A percentile compares a stretch with the other conserved stretches of the same genome.
Evolutionary conservation across 768 basidiomycete species (phyloP).

Genomic region (Lactarius hengduanensis): DNA sequence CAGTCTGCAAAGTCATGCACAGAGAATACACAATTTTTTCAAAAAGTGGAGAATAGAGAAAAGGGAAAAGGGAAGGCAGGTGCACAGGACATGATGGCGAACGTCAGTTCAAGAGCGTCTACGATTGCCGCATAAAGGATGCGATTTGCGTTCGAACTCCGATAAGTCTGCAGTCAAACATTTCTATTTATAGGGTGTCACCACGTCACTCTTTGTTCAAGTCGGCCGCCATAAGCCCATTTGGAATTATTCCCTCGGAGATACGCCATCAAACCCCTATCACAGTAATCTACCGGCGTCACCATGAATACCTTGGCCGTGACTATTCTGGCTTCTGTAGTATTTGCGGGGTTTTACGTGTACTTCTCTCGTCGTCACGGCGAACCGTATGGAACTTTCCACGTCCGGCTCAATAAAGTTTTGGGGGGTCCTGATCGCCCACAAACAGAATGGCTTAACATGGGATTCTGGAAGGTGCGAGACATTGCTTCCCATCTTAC

Average conservation of each 20-base stretch:
- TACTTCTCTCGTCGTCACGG: constrained; percentile 11
- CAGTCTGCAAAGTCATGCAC: too few species aligned
- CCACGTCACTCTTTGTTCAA: not conserved
- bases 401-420: constrained; percentile 49
- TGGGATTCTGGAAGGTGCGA: constrained; percentile 66
- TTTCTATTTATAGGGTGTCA: not conserved
- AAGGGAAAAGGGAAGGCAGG: too few species aligned
- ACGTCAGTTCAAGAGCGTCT: too few species aligned
- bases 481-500: not conserved
- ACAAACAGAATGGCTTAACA: constrained; percentile 68
- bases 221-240: not conserved
- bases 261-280: not conserved
- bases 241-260: not conserved
- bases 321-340: constrained; percentile 7
- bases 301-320: not conserved
- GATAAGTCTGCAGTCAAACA: too few species aligned
- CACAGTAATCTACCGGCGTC: not conserved
- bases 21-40: too few species aligned
- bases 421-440: constrained; percentile 40
- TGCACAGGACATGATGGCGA: too few species aligned
- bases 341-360: not conserved
- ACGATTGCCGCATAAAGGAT: too few species aligned
- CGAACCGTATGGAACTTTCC: constrained; percentile 61
- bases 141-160: too few species aligned
- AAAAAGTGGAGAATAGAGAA: too few species aligned